A percentile compares a stretch with the other conserved stretches of the same genome.
Conservation (phyloP, 345 rosid genomes). For the Moricandia arvensis region DNA sequence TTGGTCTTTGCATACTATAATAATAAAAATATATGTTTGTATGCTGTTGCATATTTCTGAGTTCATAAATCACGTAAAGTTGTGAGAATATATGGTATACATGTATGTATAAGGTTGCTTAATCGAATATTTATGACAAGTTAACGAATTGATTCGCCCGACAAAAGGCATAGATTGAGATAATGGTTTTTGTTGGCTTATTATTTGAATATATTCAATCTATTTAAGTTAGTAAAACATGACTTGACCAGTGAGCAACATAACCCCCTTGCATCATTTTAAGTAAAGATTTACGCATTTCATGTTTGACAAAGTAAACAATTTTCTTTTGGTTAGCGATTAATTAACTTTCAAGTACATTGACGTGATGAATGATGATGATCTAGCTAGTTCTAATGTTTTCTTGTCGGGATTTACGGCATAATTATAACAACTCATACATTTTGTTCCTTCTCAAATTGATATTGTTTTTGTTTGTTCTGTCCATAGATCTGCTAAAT, state of each 20-base stretch:
- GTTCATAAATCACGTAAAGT: neutral
- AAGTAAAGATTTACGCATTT: neutral
- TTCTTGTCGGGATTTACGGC: conserved; percentile 33
- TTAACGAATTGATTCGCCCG: conserved; percentile 30
- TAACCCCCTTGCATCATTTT: conserved; percentile 7
- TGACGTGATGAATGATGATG: conserved; percentile 34
- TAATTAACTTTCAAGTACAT: conserved; percentile 13
- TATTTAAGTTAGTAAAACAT: conserved; percentile 1
- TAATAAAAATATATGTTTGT: neutral
- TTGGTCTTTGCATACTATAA: conserved; percentile 15
- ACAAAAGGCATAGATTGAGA: conserved; percentile 22
- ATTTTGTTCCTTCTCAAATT: conserved; percentile 32
- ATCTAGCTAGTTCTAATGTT: conserved; percentile 37
- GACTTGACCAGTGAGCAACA: conserved; percentile 31
- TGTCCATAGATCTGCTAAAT: conserved; percentile 9
- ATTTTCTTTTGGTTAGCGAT: neutral
- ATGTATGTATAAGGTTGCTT: conserved; percentile 1
- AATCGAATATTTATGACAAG: conserved; percentile 21
- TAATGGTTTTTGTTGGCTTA: conserved; percentile 15
- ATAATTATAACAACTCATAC: conserved; percentile 33
- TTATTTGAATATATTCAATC: conserved; percentile 1
- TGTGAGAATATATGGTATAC: neutral
- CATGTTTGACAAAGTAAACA: conserved; percentile 7
- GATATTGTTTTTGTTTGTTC: neutral
- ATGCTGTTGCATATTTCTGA: neutral